phyloP scores from a whole-genome alignment of 768 basidiomycete species.

The Leucocoprinus sp. region DNA sequence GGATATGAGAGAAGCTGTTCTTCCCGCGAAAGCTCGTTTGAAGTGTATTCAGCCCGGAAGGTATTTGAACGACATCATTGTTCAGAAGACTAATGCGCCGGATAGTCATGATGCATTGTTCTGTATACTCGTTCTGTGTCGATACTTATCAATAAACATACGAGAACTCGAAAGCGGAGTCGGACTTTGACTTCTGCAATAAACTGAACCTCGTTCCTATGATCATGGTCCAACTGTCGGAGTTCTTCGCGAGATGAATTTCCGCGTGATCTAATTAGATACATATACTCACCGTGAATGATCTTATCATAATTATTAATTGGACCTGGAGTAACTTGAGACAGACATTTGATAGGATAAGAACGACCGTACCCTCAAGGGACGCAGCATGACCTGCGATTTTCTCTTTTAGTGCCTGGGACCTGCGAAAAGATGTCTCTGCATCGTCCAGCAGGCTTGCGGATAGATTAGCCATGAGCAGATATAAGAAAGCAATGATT shows the following conservation, averaged over 20 bases:
- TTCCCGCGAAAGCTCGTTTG: conserved; percentile 68
- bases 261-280: background rate
- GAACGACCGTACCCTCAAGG: conserved; percentile 38
- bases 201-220: conserved; percentile 53
- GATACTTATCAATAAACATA: conserved; percentile 18
- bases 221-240: conserved; percentile 48
- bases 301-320: background rate
- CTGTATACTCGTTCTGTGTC: conserved; percentile 65
- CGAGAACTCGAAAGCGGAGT: background rate
- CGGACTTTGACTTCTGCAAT: conserved; percentile 48
- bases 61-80: conserved; percentile 70
- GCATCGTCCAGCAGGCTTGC: conserved; percentile 53
- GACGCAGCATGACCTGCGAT: conserved; percentile 41
- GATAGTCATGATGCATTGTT: conserved; percentile 55
- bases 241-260: conserved; percentile 37
- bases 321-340: conserved; percentile 19
- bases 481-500: background rate
- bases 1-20: conserved; percentile 86
- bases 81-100: conserved; percentile 77
- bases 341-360: conserved; percentile 25
- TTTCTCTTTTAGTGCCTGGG: conserved; percentile 52
- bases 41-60: conserved; percentile 51
- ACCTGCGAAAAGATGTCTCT: conserved; percentile 42
- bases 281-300: conserved; percentile 3
- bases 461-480: background rate